phyloP scores from a whole-genome alignment of 2,329 filamentous ascomycete genomes.

The Bertia moriformis region DNA sequence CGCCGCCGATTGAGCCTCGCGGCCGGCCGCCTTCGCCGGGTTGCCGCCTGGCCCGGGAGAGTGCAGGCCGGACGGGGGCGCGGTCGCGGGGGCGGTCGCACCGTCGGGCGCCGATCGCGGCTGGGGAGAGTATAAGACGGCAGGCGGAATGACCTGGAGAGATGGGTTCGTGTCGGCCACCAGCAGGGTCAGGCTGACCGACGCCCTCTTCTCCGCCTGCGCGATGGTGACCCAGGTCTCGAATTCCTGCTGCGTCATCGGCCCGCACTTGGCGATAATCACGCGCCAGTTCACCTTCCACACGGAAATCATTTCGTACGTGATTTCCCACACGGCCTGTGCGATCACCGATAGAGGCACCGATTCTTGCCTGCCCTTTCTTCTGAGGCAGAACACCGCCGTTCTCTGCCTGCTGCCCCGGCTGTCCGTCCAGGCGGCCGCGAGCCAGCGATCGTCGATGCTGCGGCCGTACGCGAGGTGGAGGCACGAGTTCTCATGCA shows the following conservation, averaged over 20 bases:
- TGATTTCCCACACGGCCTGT: conserved; percentile 66
- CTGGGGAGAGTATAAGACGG: conserved; percentile 37
- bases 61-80: conserved; percentile 7
- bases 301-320: conserved; percentile 54
- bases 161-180: conserved; percentile 52
- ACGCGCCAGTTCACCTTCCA: conserved; percentile 66
- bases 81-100: too few relatives aligned
- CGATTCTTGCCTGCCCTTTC: conserved; percentile 35
- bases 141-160: conserved; percentile 44
- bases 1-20: too few relatives aligned
- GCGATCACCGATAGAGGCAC: conserved; percentile 48
- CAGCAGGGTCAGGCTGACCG: conserved; percentile 41
- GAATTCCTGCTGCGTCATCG: conserved; percentile 53
- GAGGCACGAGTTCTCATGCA: conserved; percentile 67
- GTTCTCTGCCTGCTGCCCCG: conserved; percentile 60
- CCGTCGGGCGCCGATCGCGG: conserved; percentile 58
- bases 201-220: conserved; percentile 32
- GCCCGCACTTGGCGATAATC: conserved; percentile 57
- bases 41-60: conserved; percentile 7
- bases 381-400: conserved; percentile 57
- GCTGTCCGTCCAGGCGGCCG: conserved; percentile 69
- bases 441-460: conserved; percentile 64
- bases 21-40: too few relatives aligned
- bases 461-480: conserved; percentile 69
- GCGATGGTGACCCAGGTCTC: conserved; percentile 40